Evolutionary conservation across 2,329 filamentous ascomycete genomes (phyloP), one percentile per base, ranked within the genome.

Genomic region (Cercospora beticola): DNA sequence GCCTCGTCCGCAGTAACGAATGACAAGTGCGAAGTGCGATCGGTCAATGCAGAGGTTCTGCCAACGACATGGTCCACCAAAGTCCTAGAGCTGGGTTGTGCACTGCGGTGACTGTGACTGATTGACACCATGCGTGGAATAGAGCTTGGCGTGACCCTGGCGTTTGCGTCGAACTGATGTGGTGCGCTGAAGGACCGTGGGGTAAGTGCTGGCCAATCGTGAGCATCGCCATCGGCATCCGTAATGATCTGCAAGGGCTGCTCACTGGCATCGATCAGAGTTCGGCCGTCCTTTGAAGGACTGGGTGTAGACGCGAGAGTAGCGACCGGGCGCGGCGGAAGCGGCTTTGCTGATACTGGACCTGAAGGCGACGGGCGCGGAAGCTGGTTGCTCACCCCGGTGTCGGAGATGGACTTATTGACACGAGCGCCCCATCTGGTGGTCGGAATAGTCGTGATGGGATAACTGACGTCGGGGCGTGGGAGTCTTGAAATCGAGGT

Each of bases 231-330:
- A 14, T 31, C 30, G 33, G 65, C 71, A 14, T 52, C 69, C 5
- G 68, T 33, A 2, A 62, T 67, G 16, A 71, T 26, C 36, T 69
- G 70, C 6, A 77, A 66, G 52, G 75, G 76, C 59, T 69, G 69
- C 63, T 81, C 78, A 26, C 76, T 76, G 14, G 81, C 81, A 65
- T 82, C 81, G 5, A 83, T 69, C 21, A 83, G 74, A 2, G 78
- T 79, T 16, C 79, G 78, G 30, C 76, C 74, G 33, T 79, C 75
- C 68, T 79, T 81, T 7, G 72, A 74, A 3, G 80, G 80, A 62
- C 77, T 80, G 21, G 71, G 59, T 3, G 73, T 71, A 40, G 77
- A 72, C 9, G 75, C 64, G 4, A 81, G 31, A 14, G 78, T 76
- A 26, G 74, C 77, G 12, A 80, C 65, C 2, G 81, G 81, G 9